Evolutionary conservation across 805 yeast genomes (phyloP).

Genomic region (Metschnikowia colocasiae): DNA sequence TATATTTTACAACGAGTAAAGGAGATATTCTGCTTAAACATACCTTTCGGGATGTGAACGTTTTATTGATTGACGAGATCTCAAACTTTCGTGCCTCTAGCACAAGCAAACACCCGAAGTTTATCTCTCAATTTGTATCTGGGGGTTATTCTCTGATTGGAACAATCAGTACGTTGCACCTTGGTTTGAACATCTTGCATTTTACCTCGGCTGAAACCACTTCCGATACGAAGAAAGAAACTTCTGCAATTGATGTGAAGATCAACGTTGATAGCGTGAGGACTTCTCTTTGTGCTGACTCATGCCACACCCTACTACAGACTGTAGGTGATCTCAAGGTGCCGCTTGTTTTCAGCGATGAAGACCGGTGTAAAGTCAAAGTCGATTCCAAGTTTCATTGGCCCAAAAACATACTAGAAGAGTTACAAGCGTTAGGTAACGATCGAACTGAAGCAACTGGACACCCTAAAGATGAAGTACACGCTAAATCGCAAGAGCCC

Average conservation of each 20-base stretch:
- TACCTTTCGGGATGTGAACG: constrained; percentile 46
- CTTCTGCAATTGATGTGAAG: constrained; percentile 40
- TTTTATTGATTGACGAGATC: constrained; percentile 64
- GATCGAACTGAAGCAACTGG: background rate
- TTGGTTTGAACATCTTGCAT: background rate
- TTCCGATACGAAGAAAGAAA: constrained; percentile 12
- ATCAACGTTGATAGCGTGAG: constrained; percentile 46
- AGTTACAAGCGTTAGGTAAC: constrained; percentile 5
- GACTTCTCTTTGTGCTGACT: constrained; percentile 76
- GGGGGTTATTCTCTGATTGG: constrained; percentile 2
- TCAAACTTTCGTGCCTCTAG: constrained; percentile 13
- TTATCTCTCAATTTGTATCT: constrained; percentile 24
- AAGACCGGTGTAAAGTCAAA: constrained; percentile 51
- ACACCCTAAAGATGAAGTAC: background rate
- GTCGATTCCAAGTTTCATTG: constrained; percentile 26
- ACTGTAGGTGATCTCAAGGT: constrained; percentile 67
- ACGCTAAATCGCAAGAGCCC: background rate
- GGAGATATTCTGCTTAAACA: constrained; percentile 36
- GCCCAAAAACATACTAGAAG: constrained; percentile 34
- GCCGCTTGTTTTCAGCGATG: constrained; percentile 57
- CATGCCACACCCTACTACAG: constrained; percentile 68
- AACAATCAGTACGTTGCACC: background rate
- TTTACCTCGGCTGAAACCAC: constrained; percentile 5
- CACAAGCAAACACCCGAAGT: background rate
- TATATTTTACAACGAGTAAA: constrained; percentile 41